phyloP scores from a whole-genome alignment of 75 land plant genomes.

The Isoetes taiwanensis region DNA sequence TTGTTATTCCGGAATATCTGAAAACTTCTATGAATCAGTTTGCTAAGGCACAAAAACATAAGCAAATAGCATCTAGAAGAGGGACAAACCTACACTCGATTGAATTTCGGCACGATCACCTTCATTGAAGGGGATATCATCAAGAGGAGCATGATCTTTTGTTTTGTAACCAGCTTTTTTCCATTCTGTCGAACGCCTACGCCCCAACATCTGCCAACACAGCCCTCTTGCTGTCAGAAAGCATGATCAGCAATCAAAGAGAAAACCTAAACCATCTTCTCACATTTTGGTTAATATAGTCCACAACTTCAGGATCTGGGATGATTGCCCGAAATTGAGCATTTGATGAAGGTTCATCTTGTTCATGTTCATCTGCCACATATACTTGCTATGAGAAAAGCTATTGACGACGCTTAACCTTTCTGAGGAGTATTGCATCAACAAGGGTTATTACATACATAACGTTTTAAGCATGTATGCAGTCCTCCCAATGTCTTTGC shows the following conservation, averaged over 20 bases:
- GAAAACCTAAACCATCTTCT: background rate
- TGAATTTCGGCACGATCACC: conserved; percentile 58
- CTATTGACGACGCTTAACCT: no score
- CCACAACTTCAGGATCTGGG: conserved; percentile 52
- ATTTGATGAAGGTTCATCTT: conserved; percentile 5
- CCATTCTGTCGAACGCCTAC: conserved; percentile 65
- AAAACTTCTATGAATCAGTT: conserved; percentile 2
- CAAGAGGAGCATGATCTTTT: conserved; percentile 62
- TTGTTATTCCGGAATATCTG: conserved; percentile 74
- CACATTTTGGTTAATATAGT: conserved; percentile 76
- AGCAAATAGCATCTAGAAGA: background rate
- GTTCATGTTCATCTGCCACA: no score
- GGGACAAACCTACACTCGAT: conserved; percentile 55
- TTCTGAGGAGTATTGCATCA: no score
- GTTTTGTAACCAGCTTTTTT: conserved; percentile 68
- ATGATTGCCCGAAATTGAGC: conserved; percentile 70
- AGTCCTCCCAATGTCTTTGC: no score
- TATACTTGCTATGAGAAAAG: no score
- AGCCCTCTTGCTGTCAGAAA: background rate
- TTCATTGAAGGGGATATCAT: conserved; percentile 72
- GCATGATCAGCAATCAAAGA: background rate
- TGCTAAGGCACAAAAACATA: background rate
- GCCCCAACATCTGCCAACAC: conserved; percentile 44
- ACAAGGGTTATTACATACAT: no score
- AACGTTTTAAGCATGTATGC: no score